phyloP scores from a whole-genome alignment of 768 basidiomycete species.

The Hericium rajendrae region DNA sequence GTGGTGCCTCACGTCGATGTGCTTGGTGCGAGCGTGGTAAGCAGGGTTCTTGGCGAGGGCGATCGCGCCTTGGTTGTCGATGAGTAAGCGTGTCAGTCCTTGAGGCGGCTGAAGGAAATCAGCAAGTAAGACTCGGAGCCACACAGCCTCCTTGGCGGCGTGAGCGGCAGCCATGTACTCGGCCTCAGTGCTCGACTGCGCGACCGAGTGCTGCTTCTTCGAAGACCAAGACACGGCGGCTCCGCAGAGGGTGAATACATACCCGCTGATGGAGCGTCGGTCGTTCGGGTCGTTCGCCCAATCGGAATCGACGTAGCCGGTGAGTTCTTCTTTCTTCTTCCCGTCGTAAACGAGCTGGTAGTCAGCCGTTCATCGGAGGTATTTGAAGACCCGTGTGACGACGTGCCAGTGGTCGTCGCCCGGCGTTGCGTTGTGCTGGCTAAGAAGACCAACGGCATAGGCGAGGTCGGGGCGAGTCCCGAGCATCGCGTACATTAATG shows the following conservation, averaged over 20 bases:
- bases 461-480: not conserved
- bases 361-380: not conserved
- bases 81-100: constrained; percentile 17
- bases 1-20: constrained; percentile 20
- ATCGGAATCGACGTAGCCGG: constrained; percentile 18
- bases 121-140: constrained; percentile 23
- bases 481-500: not conserved
- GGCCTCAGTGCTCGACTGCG: constrained; percentile 30
- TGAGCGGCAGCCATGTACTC: constrained; percentile 28
- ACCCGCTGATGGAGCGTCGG: constrained; percentile 28
- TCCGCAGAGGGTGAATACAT: constrained; percentile 25
- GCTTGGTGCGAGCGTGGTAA: constrained; percentile 25
- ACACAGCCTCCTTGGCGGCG: constrained; percentile 24
- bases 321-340: not conserved
- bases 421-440: not conserved
- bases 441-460: not conserved
- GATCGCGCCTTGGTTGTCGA: constrained; percentile 30
- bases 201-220: constrained; percentile 28
- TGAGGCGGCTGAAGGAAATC: not conserved
- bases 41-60: constrained; percentile 19
- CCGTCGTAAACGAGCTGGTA: not conserved
- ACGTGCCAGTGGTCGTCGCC: not conserved
- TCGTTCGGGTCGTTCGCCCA: constrained; percentile 11
- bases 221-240: constrained; percentile 30
- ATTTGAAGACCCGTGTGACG: not conserved